Percentiles rank a stretch among this genome's conserved stretches.
Conservation (phyloP, 2,329 filamentous ascomycete genomes). For the Phoma herbarum region DNA sequence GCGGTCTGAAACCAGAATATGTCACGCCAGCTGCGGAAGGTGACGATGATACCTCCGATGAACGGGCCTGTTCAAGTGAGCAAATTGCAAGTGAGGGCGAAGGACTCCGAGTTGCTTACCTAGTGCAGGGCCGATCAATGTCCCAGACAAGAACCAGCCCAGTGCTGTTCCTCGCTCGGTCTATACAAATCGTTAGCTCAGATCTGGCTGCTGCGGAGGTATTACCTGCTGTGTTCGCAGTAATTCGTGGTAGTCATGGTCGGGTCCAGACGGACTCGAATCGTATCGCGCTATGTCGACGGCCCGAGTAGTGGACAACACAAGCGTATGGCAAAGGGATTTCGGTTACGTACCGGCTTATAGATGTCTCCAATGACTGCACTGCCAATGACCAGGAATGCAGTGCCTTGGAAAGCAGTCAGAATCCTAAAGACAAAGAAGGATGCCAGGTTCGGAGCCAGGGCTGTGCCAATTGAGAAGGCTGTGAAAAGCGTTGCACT, state of each 20-base stretch:
- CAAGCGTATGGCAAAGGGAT: background rate
- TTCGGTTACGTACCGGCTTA: conserved; percentile 46
- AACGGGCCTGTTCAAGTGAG: conserved; percentile 68
- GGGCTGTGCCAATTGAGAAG: conserved; percentile 75
- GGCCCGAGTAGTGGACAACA: background rate
- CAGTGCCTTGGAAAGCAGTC: conserved; percentile 78
- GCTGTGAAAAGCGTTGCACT: conserved; percentile 71
- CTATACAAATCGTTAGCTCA: conserved; percentile 56
- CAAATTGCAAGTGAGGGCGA: too few species aligned
- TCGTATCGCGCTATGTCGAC: background rate
- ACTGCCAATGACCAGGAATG: conserved; percentile 76
- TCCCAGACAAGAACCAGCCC: conserved; percentile 76
- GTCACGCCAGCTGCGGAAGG: conserved; percentile 74
- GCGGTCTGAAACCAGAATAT: conserved; percentile 82
- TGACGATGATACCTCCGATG: conserved; percentile 79
- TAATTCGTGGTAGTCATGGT: background rate
- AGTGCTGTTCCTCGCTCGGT: conserved; percentile 76
- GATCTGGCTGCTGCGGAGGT: conserved; percentile 4
- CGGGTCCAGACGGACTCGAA: background rate
- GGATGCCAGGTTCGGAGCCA: conserved; percentile 73
- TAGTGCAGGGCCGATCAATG: conserved; percentile 70
- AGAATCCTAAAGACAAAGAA: conserved; percentile 80
- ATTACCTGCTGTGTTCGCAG: conserved; percentile 20
- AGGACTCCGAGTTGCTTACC: conserved; percentile 23
- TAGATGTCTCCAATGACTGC: conserved; percentile 71